Evolutionary conservation across 306 rosid genomes (phyloP), one percentile per base, ranked within the genome.

Genomic region (Abrus pulchellus): DNA sequence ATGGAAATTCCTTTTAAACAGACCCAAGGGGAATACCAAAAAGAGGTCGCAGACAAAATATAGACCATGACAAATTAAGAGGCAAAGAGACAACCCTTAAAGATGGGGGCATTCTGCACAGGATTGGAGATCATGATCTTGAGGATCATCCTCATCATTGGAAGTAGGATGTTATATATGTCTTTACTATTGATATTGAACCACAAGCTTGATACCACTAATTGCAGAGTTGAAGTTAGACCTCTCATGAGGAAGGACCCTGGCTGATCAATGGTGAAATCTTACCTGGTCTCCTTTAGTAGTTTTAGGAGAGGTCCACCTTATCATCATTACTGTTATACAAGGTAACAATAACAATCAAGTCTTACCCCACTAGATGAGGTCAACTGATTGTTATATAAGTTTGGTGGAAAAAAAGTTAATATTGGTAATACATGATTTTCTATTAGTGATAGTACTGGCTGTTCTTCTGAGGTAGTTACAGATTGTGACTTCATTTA

Each of bases 1-100:
- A 11, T 6, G 30, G 29, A 38, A 75, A 61, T 30, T 75, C 61
- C 13, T 75, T 14, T 75, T 63, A 52, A 71, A 34, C 34, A 71
- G 12, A 11, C 52, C 5, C 20, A 63, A 32, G 20, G 29, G 14
- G 36, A 72, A 1, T 7, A 32, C 29, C 60, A 9, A 29, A 11
- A 2, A 45, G n/a, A 50, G 47, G n/a, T 28, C 10, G 1, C 20
- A 14, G 38, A 55, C 61, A 20, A 32, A 0, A 34, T 2, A 13
- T 63, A 38, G 32, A 7, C 69, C 69, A 63, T 63, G 69, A 7
- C 13, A 20, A 5, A 20, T 72, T 10, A 9, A 36, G 77, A 9
- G 64, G 9, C 65, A 14, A 30, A 53, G 50, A 53, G 64, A 38
- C 60, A 13, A 3, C 77, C 64, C 1, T 53, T 52, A 9, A 71